Evolutionary conservation across 768 basidiomycete genomes (phyloP), one percentile per base, ranked within the genome.

Genomic region (Calocybe indica): DNA sequence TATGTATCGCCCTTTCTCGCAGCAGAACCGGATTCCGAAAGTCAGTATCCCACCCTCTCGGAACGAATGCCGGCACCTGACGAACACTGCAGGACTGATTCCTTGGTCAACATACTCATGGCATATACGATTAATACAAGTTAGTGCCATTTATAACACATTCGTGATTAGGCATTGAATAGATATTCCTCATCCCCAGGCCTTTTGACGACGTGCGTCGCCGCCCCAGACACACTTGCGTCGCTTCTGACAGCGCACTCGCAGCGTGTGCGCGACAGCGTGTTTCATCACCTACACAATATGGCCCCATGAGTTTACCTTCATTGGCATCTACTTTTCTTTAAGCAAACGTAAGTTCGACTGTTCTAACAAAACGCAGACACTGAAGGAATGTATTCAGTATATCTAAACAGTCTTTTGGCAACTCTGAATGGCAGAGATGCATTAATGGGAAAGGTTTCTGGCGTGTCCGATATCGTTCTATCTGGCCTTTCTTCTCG

Each of bases 111-210:
- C 11, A 57, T 66, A n/a, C 57, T 80, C 15, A 71, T 78, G 50
- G 43, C 72, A 46, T 79, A 75, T 48, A 65, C 70, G n/a, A 65
- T 79, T 45, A 77, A 75, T 51, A 76, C 75, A 51, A 66, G 75
- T 76, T 47, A 43, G 70, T 58, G 28, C 6, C 38, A 2, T 30
- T 29, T 28, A 1, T 38, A 3, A 9, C 13, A 12, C 37, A 5
- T 34, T 33, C 8, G 29, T 35, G 7, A 13, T 36, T 33, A 36
- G 29, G 34, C 5, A 12, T 39, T n/a, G 33, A 33, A 30, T 22
- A 10, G 32, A 39, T 40, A 35, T 49, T 37, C 13, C 29, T 50
- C 30, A 22, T 28, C 37, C 32, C 30, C 14, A 67, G 63, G 67
- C 43, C 52, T 66, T 14, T 55, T 69, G 32, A 69, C 67, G 2